Base-by-base conservation (phyloP, 208 protist genomes). In the Trypanosoma cruzi region DNA sequence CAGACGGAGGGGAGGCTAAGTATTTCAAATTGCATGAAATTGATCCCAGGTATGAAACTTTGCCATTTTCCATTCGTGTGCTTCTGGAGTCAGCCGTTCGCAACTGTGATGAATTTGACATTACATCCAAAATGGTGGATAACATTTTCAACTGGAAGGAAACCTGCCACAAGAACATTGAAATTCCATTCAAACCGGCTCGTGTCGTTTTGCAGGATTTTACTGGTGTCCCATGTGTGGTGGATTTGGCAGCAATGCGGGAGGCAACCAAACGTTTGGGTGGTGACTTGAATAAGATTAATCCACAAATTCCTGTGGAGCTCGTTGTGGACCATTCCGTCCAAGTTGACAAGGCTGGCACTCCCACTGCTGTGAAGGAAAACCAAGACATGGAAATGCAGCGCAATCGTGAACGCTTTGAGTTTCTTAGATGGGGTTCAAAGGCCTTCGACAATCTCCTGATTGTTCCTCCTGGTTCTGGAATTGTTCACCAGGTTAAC, bases 401-500 rank as follows among this genome's bases (percentile, higher is more conserved):
- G 49, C 89, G 98, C 75, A 99, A 98, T 80, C 71, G 71, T 46
- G 98, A 99, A 85, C 90, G 98, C 66, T 99, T 99, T 77, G 80
- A 87, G 69, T 99, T 99, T 73, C 91, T 99, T 37, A 99, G 99
- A 73, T 99, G 97, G 97, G 96, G 97, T 70, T 94, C 93, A 62
- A 92, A 89, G 64, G 94, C 96, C 26, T 99, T 99, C 76, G 74
- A 98, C 65, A 93, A 96, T 66, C 73, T 99, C 0, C 79, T 93
- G 14, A 98, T 99, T 71, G 97, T 99, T 29, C 98, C 98, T 40
- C 98, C 98, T 26, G 97, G 97, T 61, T 91, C 90, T 48, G 98
- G 98, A 75, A 99, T 99, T 90, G 97, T 99, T 36, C 98, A 99
- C 68, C 98, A 99, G 85, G 94, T 99, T 22, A 99, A 99, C 74